These are phyloP conservation scores for Acacia melanoxylon DNA, from an alignment of 306 rosid genomes.

Conservation along the genomic window DNA sequence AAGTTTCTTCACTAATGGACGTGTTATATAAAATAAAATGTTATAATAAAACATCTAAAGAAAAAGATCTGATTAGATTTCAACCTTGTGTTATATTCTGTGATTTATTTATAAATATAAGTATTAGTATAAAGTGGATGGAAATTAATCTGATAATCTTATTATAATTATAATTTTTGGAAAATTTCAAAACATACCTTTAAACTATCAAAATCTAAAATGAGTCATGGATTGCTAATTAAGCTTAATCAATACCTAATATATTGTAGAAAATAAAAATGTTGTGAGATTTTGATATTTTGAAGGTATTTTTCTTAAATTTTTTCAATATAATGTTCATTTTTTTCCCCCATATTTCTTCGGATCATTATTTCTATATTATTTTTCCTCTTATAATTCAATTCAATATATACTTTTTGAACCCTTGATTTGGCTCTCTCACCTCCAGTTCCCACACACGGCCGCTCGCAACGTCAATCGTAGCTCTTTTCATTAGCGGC, in stretches of 20 bases:
- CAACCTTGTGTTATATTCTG: neutral
- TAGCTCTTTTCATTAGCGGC: neutral
- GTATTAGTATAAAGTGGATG: neutral
- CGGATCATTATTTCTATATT: neutral
- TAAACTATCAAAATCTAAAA: too few species aligned
- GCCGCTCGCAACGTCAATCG: neutral
- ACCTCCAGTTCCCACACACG: neutral
- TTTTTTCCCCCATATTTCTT: neutral
- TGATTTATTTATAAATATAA: neutral
- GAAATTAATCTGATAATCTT: neutral
- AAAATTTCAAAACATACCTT: too few species aligned
- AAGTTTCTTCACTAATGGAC: neutral
- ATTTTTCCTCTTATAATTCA: neutral
- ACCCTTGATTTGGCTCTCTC: constrained; percentile 30
- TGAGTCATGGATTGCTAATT: too few species aligned
- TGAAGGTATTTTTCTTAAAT: too few species aligned
- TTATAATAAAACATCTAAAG: neutral
- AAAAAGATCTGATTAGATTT: neutral
- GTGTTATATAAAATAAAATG: neutral
- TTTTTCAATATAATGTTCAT: too few species aligned
- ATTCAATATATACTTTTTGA: constrained; percentile 1
- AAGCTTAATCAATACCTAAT: too few species aligned
- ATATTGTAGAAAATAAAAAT: too few species aligned
- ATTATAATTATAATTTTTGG: neutral
- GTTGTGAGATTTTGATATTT: too few species aligned